phyloP scores from a whole-genome alignment of 2,329 filamentous ascomycete species.

The Colletotrichum sublineola region DNA sequence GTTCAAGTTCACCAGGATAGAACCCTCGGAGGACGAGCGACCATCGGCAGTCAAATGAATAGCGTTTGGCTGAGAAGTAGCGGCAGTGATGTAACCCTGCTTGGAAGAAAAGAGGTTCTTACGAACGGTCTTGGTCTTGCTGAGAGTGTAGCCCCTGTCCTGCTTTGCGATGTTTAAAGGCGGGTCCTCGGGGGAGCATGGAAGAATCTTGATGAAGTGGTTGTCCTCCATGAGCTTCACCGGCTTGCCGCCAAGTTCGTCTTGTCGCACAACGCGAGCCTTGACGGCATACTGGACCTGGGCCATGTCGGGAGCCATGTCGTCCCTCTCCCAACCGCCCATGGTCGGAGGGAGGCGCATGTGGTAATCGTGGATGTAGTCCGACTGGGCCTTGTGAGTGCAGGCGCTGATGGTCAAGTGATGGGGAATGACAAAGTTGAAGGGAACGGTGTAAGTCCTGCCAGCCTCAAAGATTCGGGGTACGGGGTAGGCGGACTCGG shows the following conservation, averaged over 20 bases:
- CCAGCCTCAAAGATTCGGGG: slow-evolving; percentile 63
- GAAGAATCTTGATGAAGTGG: slow-evolving; percentile 66
- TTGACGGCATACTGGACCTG: slow-evolving; percentile 66
- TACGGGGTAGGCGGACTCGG: slow-evolving; percentile 60
- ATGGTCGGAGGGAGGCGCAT: slow-evolving; percentile 66
- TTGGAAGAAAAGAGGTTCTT: slow-evolving; percentile 66
- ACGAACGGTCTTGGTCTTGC: slow-evolving; percentile 65
- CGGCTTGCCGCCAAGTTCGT: slow-evolving; percentile 45
- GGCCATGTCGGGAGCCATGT: slow-evolving; percentile 68
- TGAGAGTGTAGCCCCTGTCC: slow-evolving; percentile 64
- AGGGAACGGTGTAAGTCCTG: slow-evolving; percentile 64
- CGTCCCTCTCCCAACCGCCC: slow-evolving; percentile 66
- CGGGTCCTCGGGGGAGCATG: slow-evolving; percentile 62
- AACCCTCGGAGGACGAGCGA: slow-evolving; percentile 56
- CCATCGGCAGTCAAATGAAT: slow-evolving; percentile 66
- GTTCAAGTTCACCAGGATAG: slow-evolving; percentile 59
- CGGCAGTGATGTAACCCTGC: slow-evolving; percentile 62
- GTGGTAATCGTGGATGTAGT: slow-evolving; percentile 65
- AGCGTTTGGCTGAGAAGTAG: slow-evolving; percentile 61
- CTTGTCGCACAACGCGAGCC: slow-evolving; percentile 57
- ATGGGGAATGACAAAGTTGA: slow-evolving; percentile 71
- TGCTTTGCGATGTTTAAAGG: slow-evolving; percentile 63
- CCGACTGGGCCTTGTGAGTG: slow-evolving; percentile 61
- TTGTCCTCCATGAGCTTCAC: slow-evolving; percentile 57
- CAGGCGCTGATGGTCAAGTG: slow-evolving; percentile 70